phyloP scores from a whole-genome alignment of 352 stramenopile species.

The Phytophthora constricta region DNA sequence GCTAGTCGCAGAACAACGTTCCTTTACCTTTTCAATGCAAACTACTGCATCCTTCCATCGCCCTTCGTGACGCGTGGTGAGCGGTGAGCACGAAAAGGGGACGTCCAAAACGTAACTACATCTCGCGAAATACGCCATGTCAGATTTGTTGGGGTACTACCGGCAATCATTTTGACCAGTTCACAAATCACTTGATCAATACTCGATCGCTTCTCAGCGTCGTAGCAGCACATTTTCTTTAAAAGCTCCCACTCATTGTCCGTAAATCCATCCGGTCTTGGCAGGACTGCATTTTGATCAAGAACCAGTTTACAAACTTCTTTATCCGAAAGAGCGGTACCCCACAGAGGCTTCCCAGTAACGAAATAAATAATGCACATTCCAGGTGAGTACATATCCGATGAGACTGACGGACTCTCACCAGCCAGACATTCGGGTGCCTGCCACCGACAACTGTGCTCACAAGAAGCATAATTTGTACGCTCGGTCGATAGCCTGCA shows the following conservation, averaged over 20 bases:
- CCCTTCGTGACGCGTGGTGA: background rate
- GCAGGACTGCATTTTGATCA: background rate
- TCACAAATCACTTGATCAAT: background rate
- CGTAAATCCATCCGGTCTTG: background rate
- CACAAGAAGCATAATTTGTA: too few species aligned
- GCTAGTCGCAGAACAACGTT: too few species aligned
- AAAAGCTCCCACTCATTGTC: conserved; percentile 2
- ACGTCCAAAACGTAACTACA: background rate
- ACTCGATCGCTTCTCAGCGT: background rate
- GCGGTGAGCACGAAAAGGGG: background rate
- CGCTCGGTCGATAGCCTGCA: background rate
- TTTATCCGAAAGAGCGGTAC: background rate
- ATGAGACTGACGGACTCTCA: background rate
- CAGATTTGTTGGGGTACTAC: background rate
- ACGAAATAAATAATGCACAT: conserved; percentile 4
- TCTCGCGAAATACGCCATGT: background rate
- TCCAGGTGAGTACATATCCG: conserved; percentile 13
- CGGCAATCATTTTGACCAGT: background rate
- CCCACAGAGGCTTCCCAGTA: background rate
- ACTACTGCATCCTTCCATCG: conserved; percentile 7
- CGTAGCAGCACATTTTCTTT: conserved; percentile 4
- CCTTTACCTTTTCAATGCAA: too few species aligned
- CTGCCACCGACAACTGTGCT: conserved; percentile 2
- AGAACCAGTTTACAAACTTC: background rate
- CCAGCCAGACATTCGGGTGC: conserved; percentile 7